A percentile compares a stretch with the other conserved stretches of the same genome.
These are phyloP conservation scores for Scenedesmus sp. DNA, from an alignment of 163 green algal species.

Conservation along the genomic window DNA sequence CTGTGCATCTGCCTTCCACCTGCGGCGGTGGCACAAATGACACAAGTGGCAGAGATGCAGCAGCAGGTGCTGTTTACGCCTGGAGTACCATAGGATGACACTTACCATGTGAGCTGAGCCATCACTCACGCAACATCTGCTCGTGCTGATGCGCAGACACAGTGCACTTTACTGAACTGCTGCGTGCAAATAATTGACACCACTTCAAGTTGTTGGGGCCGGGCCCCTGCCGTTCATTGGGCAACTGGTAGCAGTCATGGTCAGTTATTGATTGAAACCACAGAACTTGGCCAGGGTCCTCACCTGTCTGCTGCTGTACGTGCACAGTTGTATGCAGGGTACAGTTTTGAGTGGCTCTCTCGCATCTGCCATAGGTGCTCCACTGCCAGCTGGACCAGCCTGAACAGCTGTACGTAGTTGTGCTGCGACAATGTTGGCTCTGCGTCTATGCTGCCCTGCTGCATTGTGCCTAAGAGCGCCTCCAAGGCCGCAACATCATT, in stretches of 20 bases:
- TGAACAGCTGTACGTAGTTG: constrained; percentile 53
- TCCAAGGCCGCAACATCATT: constrained; percentile 40
- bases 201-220: too few relatives aligned
- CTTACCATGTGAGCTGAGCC: too few relatives aligned
- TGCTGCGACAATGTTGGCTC: constrained; percentile 17
- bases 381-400: constrained; percentile 48
- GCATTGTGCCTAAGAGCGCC: constrained; percentile 24
- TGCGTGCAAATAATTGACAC: too few relatives aligned
- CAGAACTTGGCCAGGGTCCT: background rate
- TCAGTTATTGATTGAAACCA: too few relatives aligned
- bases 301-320: constrained; percentile 27
- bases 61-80: background rate
- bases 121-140: too few relatives aligned
- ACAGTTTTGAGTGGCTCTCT: constrained; percentile 43
- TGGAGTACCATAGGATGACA: background rate
- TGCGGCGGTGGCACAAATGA: background rate
- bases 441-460: constrained; percentile 40
- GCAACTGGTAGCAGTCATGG: too few relatives aligned
- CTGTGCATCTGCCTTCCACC: constrained; percentile 36
- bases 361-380: constrained; percentile 56
- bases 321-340: constrained; percentile 12
- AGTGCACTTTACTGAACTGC: too few relatives aligned
- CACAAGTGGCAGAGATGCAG: background rate
- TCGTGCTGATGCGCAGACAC: too few relatives aligned
- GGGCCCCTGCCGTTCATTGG: background rate